These are phyloP conservation scores for Ogataea naganishii DNA, from an alignment of 805 yeast genomes.

Conservation along the genomic window DNA sequence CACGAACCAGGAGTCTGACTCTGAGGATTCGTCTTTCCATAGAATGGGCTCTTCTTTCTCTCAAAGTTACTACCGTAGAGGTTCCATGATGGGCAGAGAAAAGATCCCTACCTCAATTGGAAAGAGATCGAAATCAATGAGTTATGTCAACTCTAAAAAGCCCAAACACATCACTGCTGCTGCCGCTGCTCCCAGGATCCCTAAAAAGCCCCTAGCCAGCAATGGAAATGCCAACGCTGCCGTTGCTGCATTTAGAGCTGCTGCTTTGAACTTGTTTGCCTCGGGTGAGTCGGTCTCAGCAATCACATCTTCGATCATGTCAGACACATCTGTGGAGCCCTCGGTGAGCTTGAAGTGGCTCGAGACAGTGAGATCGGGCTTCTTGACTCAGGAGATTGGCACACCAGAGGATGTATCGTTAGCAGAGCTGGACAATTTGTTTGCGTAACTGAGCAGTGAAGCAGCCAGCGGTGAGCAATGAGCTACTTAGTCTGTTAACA, in stretches of 20 bases:
- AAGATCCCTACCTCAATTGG: constrained; percentile 30
- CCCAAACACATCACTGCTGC: constrained; percentile 57
- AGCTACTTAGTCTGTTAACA: too few species aligned
- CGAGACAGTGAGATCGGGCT: constrained; percentile 67
- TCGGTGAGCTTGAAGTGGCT: constrained; percentile 55
- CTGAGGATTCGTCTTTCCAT: constrained; percentile 21
- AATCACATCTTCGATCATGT: constrained; percentile 23
- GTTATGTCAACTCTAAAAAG: constrained; percentile 46
- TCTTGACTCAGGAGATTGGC: constrained; percentile 67
- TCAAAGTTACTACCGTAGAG: constrained; percentile 20
- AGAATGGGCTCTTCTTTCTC: too few species aligned
- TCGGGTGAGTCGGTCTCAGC: constrained; percentile 29
- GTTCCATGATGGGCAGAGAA: constrained; percentile 25
- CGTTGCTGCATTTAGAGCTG: constrained; percentile 66
- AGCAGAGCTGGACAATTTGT: constrained; percentile 54
- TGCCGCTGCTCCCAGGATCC: constrained; percentile 75
- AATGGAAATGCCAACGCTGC: constrained; percentile 63
- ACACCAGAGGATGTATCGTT: constrained; percentile 72
- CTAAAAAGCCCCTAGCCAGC: constrained; percentile 49
- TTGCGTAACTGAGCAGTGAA: too few species aligned
- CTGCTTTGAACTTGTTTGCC: constrained; percentile 45
- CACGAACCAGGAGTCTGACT: constrained; percentile 20
- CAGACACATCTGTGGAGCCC: constrained; percentile 25
- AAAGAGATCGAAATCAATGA: constrained; percentile 60
- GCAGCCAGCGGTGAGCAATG: too few species aligned